A percentile compares a stretch with the other conserved stretches of the same genome.
These are phyloP conservation scores for Kwoniella newhampshirensis DNA, from an alignment of 768 basidiomycete genomes.

Conservation along the genomic window DNA sequence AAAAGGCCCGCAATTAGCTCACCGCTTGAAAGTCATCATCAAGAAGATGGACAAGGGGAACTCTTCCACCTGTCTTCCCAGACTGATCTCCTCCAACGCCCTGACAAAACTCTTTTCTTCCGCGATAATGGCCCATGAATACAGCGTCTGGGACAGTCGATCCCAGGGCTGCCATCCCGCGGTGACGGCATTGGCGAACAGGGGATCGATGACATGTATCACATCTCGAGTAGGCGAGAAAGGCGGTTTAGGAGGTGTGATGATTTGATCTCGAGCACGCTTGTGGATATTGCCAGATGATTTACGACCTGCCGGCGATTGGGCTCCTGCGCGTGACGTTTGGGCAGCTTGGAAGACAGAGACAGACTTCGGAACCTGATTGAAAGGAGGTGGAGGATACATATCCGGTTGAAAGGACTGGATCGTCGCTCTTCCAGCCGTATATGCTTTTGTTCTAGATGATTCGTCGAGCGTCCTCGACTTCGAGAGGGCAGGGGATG, in stretches of 20 bases:
- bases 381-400: conserved; percentile 7
- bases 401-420: conserved; percentile 4
- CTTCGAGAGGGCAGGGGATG: conserved; percentile 8
- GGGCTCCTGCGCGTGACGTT: conserved; percentile 1
- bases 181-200: conserved; percentile 4
- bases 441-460: no score
- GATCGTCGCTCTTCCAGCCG: no score
- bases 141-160: conserved; percentile 47
- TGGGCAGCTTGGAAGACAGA: conserved; percentile 1
- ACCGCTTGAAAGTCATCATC: conserved; percentile 52
- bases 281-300: conserved; percentile 11
- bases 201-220: conserved; percentile 23
- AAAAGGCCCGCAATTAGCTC: conserved; percentile 6
- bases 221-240: conserved; percentile 8
- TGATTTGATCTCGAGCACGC: conserved; percentile 3
- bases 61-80: conserved; percentile 50
- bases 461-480: conserved; percentile 5
- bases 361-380: no score
- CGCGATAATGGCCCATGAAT: conserved; percentile 52
- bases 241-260: conserved; percentile 4
- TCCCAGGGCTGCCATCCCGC: conserved; percentile 44
- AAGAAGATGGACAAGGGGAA: conserved; percentile 50
- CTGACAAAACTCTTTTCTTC: conserved; percentile 44
- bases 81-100: conserved; percentile 43
- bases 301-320: background rate